Evolutionary conservation across 768 basidiomycete genomes (phyloP), one percentile per base, ranked within the genome.

Genomic region (Amanita phalloides): DNA sequence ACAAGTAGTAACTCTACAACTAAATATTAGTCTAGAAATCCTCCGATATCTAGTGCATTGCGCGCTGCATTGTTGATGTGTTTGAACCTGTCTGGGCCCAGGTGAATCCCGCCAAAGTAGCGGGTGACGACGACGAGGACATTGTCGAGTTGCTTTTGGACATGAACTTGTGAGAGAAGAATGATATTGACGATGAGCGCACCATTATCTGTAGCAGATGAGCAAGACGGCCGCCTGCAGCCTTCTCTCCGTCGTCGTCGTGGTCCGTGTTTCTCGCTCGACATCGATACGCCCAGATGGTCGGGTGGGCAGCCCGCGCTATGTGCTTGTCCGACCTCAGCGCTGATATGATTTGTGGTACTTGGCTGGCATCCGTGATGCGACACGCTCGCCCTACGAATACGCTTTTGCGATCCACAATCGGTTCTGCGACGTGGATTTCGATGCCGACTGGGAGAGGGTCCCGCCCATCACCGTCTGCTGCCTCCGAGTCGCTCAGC

Each of bases 21-120:
- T 13, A 33, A 17, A 17, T 17, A 17, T 17, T 17, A 66, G 39
- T 89, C 86, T 30, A 98, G 67, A 63, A 97, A 91, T 0, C 94
- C 93, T 8, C 88, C 95, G 0, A 82, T 56, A 41, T 95, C 90
- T 4, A 98, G 72, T 1, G 94, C 93, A 60, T 90, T 89, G 20
- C 95, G 77, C 1, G 94, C 95, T 3, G 91, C 91, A 62, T 94
- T 90, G 61, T 95, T 97, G 65, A 99, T 98, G 60, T 95, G 90
- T 62, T 88, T 87, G 67, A 86, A 90, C 33, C 86, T 71, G 62
- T 94, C 93, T 0, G 92, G 83, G 3, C 91, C 94, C 1, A 99
- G 74, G 55, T 90, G 87, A 10, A 86, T 84, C 0, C 95, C 95
- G 11, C 95, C 95, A 61, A 88, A 97, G 68, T 90, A 95, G 36